Evolutionary conservation across 441 rosid genomes (phyloP).

Genomic region (Jatropha podagrica): DNA sequence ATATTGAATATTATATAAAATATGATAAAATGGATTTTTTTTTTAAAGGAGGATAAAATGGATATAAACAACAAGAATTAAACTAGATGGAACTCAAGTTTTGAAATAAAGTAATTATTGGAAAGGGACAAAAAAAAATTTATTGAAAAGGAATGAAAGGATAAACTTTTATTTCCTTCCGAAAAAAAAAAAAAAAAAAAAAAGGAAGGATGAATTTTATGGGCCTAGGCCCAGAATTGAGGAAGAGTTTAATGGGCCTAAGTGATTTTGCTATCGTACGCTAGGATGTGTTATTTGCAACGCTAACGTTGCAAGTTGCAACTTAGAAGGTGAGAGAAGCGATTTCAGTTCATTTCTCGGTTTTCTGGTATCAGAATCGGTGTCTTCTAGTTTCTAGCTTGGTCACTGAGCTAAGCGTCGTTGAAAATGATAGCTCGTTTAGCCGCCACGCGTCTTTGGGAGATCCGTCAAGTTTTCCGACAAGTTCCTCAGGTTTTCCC

Average conservation of each 20-base stretch:
- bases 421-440: constrained; percentile 79
- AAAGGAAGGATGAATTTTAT: neutral
- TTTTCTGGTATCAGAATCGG: constrained; percentile 5
- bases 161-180: too few species aligned
- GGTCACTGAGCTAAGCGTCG: constrained; percentile 17
- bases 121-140: too few species aligned
- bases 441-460: constrained; percentile 65
- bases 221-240: neutral
- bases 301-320: too few species aligned
- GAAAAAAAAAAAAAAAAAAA: too few species aligned
- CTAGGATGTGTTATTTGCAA: neutral
- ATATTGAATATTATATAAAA: too few species aligned
- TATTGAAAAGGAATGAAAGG: too few species aligned
- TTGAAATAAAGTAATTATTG: too few species aligned
- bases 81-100: too few species aligned
- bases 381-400: neutral
- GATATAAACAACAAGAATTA: too few species aligned
- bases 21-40: too few species aligned
- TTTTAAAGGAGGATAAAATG: too few species aligned
- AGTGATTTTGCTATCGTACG: neutral
- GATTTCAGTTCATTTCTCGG: neutral
- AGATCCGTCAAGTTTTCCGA: constrained; percentile 78
- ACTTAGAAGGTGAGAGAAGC: too few species aligned
- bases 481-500: constrained; percentile 54
- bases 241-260: neutral